A percentile compares a stretch with the other conserved stretches of the same genome.
Conservation (phyloP, 352 stramenopile genomes). For the Pythium phragmitis region DNA sequence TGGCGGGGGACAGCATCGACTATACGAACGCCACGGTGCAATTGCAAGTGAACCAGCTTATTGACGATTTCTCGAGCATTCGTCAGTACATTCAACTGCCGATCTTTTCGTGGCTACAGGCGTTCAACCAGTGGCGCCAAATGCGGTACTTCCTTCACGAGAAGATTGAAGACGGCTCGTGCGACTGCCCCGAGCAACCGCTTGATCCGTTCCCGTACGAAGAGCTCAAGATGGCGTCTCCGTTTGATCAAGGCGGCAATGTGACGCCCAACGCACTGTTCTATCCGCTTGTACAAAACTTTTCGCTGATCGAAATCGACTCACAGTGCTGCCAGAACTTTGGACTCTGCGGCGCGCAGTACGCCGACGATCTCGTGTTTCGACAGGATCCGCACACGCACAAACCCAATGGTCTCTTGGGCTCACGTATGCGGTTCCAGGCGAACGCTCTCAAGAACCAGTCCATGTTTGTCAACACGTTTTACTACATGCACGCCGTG, state of each 20-base stretch:
- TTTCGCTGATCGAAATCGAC: slow-evolving; percentile 86
- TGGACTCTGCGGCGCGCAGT: slow-evolving; percentile 86
- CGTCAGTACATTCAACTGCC: slow-evolving; percentile 78
- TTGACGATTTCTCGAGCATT: slow-evolving; percentile 71
- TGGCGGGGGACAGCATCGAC: slow-evolving; percentile 43
- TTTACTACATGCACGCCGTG: slow-evolving; percentile 81
- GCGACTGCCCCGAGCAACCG: slow-evolving; percentile 73
- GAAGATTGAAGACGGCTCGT: slow-evolving; percentile 56
- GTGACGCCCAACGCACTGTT: slow-evolving; percentile 58
- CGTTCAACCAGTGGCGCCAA: slow-evolving; percentile 86
- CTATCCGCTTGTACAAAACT: slow-evolving; percentile 82
- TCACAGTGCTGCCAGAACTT: slow-evolving; percentile 89
- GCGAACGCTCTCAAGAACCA: slow-evolving; percentile 85
- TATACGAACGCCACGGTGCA: slow-evolving; percentile 71
- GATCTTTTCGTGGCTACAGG: slow-evolving; percentile 88
- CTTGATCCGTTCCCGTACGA: slow-evolving; percentile 84
- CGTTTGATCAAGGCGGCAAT: slow-evolving; percentile 25
- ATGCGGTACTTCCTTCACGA: slow-evolving; percentile 79
- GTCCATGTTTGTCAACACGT: slow-evolving; percentile 89
- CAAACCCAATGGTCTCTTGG: slow-evolving; percentile 44
- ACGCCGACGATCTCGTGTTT: slow-evolving; percentile 84
- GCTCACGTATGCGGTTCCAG: slow-evolving; percentile 86
- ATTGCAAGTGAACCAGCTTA: slow-evolving; percentile 57
- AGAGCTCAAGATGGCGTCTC: slow-evolving; percentile 24
- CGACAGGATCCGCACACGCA: slow-evolving; percentile 18